phyloP scores from a whole-genome alignment of 352 stramenopile genomes.

The Pythium scleroteichum region DNA sequence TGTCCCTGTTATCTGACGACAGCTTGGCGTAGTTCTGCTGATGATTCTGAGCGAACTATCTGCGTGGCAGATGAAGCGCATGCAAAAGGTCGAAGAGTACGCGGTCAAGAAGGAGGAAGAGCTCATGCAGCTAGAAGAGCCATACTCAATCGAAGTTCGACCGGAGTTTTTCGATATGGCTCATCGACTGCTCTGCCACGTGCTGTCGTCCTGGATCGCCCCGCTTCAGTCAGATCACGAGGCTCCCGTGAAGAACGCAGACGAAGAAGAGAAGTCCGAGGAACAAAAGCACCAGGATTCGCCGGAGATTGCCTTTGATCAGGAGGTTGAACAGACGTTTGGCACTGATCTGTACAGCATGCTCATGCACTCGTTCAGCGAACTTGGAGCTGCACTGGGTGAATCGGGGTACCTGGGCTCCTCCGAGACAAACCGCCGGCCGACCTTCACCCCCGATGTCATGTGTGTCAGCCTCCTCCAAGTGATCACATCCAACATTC shows the following conservation, averaged over 20 bases:
- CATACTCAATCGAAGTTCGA: conserved; percentile 82
- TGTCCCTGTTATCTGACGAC: background rate
- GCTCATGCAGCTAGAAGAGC: conserved; percentile 75
- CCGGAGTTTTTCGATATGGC: conserved; percentile 73
- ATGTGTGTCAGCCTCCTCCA: conserved; percentile 73
- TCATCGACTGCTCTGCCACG: conserved; percentile 56
- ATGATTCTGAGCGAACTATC: conserved; percentile 77
- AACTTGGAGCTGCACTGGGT: conserved; percentile 18
- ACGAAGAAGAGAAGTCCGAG: conserved; percentile 14
- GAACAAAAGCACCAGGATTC: background rate
- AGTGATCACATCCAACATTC: conserved; percentile 78
- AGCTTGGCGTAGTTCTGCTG: conserved; percentile 77
- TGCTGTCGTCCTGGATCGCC: conserved; percentile 65
- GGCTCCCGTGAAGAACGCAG: background rate
- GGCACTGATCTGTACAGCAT: conserved; percentile 30
- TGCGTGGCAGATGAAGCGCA: conserved; percentile 88
- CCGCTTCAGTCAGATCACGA: background rate
- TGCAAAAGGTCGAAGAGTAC: conserved; percentile 82
- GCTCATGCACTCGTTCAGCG: conserved; percentile 27
- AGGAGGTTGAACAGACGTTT: conserved; percentile 14
- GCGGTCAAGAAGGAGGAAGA: conserved; percentile 67
- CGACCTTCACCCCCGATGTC: conserved; percentile 54
- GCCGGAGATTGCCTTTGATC: conserved; percentile 6
- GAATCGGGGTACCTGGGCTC: conserved; percentile 23
- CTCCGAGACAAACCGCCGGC: conserved; percentile 17